Conservation (phyloP, 768 basidiomycete genomes). For the Boletales sp. region DNA sequence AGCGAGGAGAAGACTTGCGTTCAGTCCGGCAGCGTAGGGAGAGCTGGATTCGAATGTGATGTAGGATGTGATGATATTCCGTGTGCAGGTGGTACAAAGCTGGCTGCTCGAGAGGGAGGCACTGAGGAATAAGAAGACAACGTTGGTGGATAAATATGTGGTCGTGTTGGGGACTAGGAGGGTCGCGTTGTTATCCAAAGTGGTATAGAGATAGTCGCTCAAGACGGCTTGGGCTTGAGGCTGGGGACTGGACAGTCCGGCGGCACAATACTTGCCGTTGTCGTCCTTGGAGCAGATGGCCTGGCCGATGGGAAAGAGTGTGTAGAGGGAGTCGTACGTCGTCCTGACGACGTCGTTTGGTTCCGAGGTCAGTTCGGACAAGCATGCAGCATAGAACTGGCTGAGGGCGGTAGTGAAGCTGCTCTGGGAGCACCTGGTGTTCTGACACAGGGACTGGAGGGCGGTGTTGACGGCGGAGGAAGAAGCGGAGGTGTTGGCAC, state of each 20-base stretch:
- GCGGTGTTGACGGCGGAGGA: conserved; percentile 46
- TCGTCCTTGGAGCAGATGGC: conserved; percentile 80
- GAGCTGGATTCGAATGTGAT: conserved; percentile 66
- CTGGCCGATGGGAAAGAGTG: conserved; percentile 55
- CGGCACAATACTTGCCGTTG: conserved; percentile 65
- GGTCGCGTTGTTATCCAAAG: conserved; percentile 22
- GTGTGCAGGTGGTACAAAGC: conserved; percentile 84
- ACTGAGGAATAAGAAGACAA: conserved; percentile 78
- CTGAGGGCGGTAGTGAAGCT: conserved; percentile 60
- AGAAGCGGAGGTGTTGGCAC: conserved; percentile 36
- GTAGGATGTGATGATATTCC: conserved; percentile 71
- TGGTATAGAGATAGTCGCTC: conserved; percentile 23
- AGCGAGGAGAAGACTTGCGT: conserved; percentile 57
- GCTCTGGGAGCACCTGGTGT: conserved; percentile 51
- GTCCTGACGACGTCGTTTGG: conserved; percentile 48
- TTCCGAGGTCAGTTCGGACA: conserved; percentile 58
- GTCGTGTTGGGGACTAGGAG: conserved; percentile 48
- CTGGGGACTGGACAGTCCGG: conserved; percentile 35
- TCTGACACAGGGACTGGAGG: conserved; percentile 54
- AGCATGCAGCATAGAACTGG: conserved; percentile 69
- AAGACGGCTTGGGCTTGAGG: conserved; percentile 5
- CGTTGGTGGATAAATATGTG: conserved; percentile 51
- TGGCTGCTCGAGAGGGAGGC: conserved; percentile 41
- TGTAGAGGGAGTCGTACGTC: conserved; percentile 81
- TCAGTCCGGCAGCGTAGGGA: conserved; percentile 76